Base-by-base conservation (phyloP, 78 protist genomes). In the Trichosphaerium sp. region DNA sequence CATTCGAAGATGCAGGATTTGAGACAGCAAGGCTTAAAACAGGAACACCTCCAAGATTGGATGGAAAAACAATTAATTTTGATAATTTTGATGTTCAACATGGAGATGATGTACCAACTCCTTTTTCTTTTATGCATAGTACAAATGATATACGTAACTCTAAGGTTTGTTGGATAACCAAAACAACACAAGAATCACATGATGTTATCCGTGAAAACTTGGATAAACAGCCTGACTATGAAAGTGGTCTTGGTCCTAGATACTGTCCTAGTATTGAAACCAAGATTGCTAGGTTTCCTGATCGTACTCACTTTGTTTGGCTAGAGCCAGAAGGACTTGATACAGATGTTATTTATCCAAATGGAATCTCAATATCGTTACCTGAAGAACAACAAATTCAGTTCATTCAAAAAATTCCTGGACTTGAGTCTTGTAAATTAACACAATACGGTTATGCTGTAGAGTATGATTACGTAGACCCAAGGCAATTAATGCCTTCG, bases 181-280 rank as follows among this genome's bases (percentile, higher is more conserved):
- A 59, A 66, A 93, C 97, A 11, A 88, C 51, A 0, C 66, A 42
- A 8, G 67, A 18, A 37, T 80, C 91, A 0, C 92, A 87, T 35
- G 41, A 34, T 6, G 44, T 93, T 18, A 66, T 88, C 32, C 35
- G 42, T 1, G 87, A 65, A 25, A 69, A 65, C 31, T 1, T 58
- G 25, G 65, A 72, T 25, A 44, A n/a, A 21, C 37, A 74, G 4
- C 90, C 92, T 6, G 57, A 10, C 18, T 49, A 69, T 21, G 84
- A 80, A 12, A 69, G 81, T 0, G 94, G 90, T 15, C 49, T 86
- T 3, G 94, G 85, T 11, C 94, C 94, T 40, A 32, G 91, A 32
- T 90, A 90, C 70, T 93, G 97, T 52, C 97, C 97, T 10, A 84
- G 92, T 4, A 75, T 93, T 52, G 92, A 88, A 61, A 54, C 62